Evolutionary conservation across 345 rosid species (phyloP), one percentile per base, ranked within the genome.

Genomic region (Brassica juncea): DNA sequence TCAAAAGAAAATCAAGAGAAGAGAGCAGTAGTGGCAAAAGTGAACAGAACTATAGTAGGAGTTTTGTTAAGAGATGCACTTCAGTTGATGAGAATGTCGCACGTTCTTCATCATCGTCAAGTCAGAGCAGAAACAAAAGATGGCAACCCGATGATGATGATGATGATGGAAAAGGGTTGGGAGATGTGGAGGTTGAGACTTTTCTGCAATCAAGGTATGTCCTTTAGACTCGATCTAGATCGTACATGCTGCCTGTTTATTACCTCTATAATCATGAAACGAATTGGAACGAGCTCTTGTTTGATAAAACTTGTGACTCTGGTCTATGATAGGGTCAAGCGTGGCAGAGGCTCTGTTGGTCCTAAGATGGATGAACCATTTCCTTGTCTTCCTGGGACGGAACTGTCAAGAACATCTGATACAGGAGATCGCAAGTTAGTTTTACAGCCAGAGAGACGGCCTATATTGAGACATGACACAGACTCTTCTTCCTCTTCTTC

Each of bases 311-410:
- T 47, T 73, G 69, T 73, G 77, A 16, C 60, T 66, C 14, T 73
- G 54, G 39, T 44, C 55, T 59, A 66, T 74, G 66, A 72, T 86
- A 95, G 99, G 86, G 87, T 84, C 71, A 93, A 95, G 84, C 95
- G 96, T 1, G 96, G 99, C 12, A 86, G 96, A 84, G 97, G 98
- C 71, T 86, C 92, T 14, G 75, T 93, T 55, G 99, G 99, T 77
- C 89, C 97, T 2, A 95, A 90, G 84, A 93, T 95, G 97, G 98
- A 93, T 71, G 99, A 93, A 83, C 83, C 93, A 42, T 88, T 89
- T 16, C 93, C 94, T 3, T 87, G 81, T 70, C 94, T 82, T 72
- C 88, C 86, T 3, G 35, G 52, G 15, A 84, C 70, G 32, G 82
- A 81, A 62, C 67, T 34, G 2, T 67, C 91, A 23, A 54, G 80